These are phyloP conservation scores for Leucoagaricus sp. DNA, from an alignment of 1,284 basidiomycete species.

Conservation along the genomic window DNA sequence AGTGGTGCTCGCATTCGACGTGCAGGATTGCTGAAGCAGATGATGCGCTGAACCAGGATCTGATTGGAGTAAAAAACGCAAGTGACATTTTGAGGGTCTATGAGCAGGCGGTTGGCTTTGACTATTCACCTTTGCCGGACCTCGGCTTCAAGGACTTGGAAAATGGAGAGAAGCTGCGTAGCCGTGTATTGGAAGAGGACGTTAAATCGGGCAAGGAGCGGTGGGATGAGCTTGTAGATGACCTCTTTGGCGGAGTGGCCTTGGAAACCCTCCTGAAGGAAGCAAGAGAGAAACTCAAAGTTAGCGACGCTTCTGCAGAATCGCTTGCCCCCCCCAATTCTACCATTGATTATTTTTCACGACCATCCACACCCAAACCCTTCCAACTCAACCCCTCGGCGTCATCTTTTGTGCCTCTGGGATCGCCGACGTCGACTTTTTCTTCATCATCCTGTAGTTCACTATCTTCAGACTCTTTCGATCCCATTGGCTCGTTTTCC, in stretches of 20 bases:
- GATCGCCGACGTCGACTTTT: conserved; percentile 20
- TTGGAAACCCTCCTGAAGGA: conserved; percentile 32
- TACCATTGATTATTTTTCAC: conserved; percentile 20
- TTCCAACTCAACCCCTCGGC: conserved; percentile 42
- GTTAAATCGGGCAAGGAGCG: conserved; percentile 26
- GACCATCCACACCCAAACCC: conserved; percentile 29
- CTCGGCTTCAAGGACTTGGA: conserved; percentile 16
- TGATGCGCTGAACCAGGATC: conserved; percentile 32
- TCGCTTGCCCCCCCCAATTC: conserved; percentile 23
- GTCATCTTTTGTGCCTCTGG: conserved; percentile 40
- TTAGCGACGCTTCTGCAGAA: conserved; percentile 33
- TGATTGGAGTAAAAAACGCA: conserved; percentile 34
- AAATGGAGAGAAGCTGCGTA: conserved; percentile 4
- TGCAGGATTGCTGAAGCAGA: conserved; percentile 21
- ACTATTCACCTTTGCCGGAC: conserved; percentile 22
- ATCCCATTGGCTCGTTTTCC: conserved; percentile 35
- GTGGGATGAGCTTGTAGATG: conserved; percentile 34
- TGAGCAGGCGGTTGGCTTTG: conserved; percentile 39
- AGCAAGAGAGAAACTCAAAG: conserved; percentile 37
- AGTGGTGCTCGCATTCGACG: conserved; percentile 13
- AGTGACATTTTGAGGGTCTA: conserved; percentile 32
- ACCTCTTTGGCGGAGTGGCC: conserved; percentile 26
- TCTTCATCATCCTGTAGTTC: conserved; percentile 16
- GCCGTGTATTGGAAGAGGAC: conserved; percentile 28
- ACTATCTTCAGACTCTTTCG: conserved; percentile 18